phyloP scores from a whole-genome alignment of 352 stramenopile species.

The Pythium dissotocum region DNA sequence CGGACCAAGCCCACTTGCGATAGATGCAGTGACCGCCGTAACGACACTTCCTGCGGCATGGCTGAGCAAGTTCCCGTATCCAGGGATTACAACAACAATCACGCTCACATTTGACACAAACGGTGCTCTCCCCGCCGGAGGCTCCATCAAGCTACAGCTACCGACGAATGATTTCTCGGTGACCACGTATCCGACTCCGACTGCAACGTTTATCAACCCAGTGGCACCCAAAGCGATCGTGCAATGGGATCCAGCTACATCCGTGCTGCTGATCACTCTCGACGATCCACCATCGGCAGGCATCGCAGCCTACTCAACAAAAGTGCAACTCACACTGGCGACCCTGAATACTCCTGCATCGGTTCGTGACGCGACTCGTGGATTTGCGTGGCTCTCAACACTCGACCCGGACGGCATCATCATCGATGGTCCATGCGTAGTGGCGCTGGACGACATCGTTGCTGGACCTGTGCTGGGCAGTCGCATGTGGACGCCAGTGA shows the following conservation, averaged over 20 bases:
- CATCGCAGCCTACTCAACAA: slow-evolving; percentile 37
- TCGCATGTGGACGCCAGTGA: slow-evolving; percentile 44
- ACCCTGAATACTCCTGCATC: slow-evolving; percentile 46
- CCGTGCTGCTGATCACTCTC: slow-evolving; percentile 26
- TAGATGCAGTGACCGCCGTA: slow-evolving; percentile 44
- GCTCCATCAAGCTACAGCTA: slow-evolving; percentile 41
- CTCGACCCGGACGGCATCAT: slow-evolving; percentile 37
- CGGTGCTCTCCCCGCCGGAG: slow-evolving; percentile 39
- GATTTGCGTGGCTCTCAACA: slow-evolving; percentile 37
- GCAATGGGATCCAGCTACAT: slow-evolving; percentile 32
- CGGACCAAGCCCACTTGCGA: slow-evolving; percentile 29
- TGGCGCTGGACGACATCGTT: slow-evolving; percentile 47
- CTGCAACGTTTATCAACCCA: slow-evolving; percentile 33
- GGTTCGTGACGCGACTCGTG: slow-evolving; percentile 28
- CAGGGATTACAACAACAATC: slow-evolving; percentile 48
- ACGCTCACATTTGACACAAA: slow-evolving; percentile 49
- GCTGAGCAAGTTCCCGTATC: slow-evolving; percentile 41
- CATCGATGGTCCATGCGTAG: slow-evolving; percentile 52
- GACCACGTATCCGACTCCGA: slow-evolving; percentile 24
- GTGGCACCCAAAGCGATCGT: slow-evolving; percentile 18
- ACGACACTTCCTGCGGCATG: slow-evolving; percentile 36
- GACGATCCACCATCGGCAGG: not conserved
- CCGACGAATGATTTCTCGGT: slow-evolving; percentile 42
- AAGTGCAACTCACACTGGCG: slow-evolving; percentile 38
- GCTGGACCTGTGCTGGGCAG: slow-evolving; percentile 46